Percentiles rank a stretch among this genome's conserved stretches.
Evolutionary conservation across 352 stramenopile genomes (phyloP).

Genomic region (Pythium sp.): DNA sequence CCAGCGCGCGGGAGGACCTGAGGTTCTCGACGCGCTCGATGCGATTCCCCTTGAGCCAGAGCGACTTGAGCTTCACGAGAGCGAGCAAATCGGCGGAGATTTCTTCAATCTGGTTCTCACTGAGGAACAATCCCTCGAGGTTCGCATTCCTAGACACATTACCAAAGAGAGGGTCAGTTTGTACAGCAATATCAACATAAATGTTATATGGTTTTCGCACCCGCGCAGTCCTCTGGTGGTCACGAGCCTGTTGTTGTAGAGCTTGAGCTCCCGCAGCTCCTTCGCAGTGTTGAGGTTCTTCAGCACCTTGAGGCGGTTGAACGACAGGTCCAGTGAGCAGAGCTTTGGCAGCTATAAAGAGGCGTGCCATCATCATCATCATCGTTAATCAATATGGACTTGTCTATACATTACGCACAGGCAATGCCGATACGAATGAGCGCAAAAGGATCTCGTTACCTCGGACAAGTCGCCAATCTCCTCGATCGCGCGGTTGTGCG

Average conservation of each 20-base stretch:
- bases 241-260: conserved; percentile 80
- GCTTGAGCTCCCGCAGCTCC: conserved; percentile 69
- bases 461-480: conserved; percentile 64
- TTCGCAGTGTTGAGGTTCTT: conserved; percentile 58
- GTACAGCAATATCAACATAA: background rate
- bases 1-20: conserved; percentile 42
- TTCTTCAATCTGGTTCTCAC: conserved; percentile 67
- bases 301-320: conserved; percentile 61
- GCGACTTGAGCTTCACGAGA: conserved; percentile 65
- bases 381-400: background rate
- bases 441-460: conserved; percentile 18
- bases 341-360: conserved; percentile 54
- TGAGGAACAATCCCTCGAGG: conserved; percentile 63
- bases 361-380: background rate
- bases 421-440: background rate
- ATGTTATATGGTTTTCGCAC: conserved; percentile 17
- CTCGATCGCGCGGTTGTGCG: conserved; percentile 65
- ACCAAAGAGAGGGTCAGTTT: conserved; percentile 1
- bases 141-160: conserved; percentile 45
- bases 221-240: conserved; percentile 46
- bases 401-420: background rate
- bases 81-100: conserved; percentile 58
- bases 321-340: conserved; percentile 75
- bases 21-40: conserved; percentile 52
- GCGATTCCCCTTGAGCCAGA: conserved; percentile 69